Conservation (phyloP, 768 basidiomycete genomes). For the Leccinum uliginosum region DNA sequence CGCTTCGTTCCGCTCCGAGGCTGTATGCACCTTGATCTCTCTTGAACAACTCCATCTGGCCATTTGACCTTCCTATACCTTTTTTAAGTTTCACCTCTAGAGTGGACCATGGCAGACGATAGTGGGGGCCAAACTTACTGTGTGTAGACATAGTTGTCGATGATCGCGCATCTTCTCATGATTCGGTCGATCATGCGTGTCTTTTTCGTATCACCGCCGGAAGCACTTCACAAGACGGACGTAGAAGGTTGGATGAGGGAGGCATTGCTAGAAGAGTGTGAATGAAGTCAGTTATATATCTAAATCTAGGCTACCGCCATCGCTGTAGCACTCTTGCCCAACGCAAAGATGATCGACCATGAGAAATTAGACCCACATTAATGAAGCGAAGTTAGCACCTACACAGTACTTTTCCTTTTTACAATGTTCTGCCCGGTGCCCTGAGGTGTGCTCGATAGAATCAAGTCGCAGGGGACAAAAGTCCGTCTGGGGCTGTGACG, state of each 20-base stretch:
- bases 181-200: conserved; percentile 2
- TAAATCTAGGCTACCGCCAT: too few relatives aligned
- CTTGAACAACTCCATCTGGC: not conserved
- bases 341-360: not conserved
- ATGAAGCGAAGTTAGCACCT: not conserved
- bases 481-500: not conserved
- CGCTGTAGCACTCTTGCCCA: too few relatives aligned
- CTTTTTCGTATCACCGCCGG: not conserved
- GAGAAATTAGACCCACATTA: not conserved
- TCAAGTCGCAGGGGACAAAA: not conserved
- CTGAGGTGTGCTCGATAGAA: not conserved
- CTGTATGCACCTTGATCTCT: not conserved
- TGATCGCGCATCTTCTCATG: too few relatives aligned
- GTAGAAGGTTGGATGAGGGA: not conserved
- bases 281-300: not conserved
- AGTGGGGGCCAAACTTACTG: too few relatives aligned
- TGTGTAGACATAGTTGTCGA: not conserved
- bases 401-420: not conserved
- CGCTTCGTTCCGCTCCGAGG: not conserved
- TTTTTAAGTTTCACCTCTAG: not conserved
- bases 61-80: not conserved
- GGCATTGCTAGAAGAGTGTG: not conserved
- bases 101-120: not conserved
- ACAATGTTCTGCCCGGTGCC: too few relatives aligned
- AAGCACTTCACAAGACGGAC: not conserved